Evolutionary conservation across 176 grass and related monocot genomes (phyloP).

Genomic region (Themeda triandra): DNA sequence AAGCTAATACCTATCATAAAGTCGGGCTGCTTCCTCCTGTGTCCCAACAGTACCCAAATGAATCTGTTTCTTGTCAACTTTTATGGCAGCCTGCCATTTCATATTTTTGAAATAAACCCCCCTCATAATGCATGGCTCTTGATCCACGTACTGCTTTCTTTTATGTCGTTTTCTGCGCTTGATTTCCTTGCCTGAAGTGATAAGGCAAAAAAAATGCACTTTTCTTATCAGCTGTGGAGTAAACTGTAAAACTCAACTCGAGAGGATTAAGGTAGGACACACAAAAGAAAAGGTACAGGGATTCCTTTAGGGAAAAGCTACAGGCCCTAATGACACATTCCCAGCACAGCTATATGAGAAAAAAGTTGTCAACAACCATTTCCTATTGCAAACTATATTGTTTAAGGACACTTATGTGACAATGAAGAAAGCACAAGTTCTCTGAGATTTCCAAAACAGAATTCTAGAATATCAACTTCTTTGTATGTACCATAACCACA

Average conservation of each 20-base stretch:
- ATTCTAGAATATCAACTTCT: constrained; percentile 14
- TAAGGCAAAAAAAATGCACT: constrained; percentile 11
- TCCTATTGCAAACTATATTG: neutral
- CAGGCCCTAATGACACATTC: neutral
- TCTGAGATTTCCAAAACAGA: neutral
- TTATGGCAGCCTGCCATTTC: constrained; percentile 99
- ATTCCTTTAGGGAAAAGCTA: neutral
- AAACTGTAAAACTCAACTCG: neutral
- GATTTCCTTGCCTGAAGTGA: constrained; percentile 75
- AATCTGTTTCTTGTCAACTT: constrained; percentile 99
- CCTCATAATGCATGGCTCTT: constrained; percentile 91
- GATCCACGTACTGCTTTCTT: constrained; percentile 89
- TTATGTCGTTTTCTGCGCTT: constrained; percentile 85
- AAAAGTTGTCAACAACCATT: neutral
- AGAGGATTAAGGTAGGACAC: neutral
- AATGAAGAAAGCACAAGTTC: neutral
- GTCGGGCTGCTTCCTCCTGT: constrained; percentile 86
- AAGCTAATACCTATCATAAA: constrained; percentile 94
- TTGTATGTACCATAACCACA: neutral
- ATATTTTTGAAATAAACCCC: constrained; percentile 99
- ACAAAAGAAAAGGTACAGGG: neutral
- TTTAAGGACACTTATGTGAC: neutral
- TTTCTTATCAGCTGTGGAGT: constrained; percentile 8
- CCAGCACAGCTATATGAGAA: constrained; percentile 4
- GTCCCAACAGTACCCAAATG: constrained; percentile 95